phyloP scores from a whole-genome alignment of 768 basidiomycete species.

The Psilocybe cubensis region DNA sequence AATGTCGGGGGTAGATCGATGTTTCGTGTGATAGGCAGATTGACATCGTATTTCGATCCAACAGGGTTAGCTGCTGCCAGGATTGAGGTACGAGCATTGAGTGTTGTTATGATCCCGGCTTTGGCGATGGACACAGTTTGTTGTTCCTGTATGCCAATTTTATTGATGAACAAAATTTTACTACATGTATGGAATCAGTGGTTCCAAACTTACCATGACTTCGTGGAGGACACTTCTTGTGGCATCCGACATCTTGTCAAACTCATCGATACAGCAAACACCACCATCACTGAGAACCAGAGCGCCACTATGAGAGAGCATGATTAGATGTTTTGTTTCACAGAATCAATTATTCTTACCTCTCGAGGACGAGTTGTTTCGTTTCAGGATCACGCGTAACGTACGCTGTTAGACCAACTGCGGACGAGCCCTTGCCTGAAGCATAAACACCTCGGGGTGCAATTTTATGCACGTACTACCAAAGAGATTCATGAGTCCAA shows the following conservation, averaged over 20 bases:
- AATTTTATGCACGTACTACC: constrained; percentile 97
- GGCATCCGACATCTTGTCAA: constrained; percentile 98
- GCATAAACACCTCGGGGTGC: constrained; percentile 98
- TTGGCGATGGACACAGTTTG: constrained; percentile 99
- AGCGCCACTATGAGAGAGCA: constrained; percentile 67
- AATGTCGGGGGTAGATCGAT: constrained; percentile 97
- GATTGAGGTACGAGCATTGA: constrained; percentile 98
- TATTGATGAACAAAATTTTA: neutral
- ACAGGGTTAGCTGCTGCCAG: constrained; percentile 98
- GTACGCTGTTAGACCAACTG: constrained; percentile 98
- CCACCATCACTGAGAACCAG: constrained; percentile 95
- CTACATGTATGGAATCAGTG: no score
- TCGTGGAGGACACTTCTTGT: constrained; percentile 98
- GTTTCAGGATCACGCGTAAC: constrained; percentile 98
- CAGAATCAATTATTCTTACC: constrained; percentile 52
- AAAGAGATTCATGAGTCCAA: neutral
- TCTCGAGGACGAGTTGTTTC: constrained; percentile 96
- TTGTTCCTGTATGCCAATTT: constrained; percentile 72
- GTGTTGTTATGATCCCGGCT: constrained; percentile 97
- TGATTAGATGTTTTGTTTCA: no score
- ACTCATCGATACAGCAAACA: constrained; percentile 98
- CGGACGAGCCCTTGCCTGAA: constrained; percentile 97
- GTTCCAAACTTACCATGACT: constrained; percentile 74
- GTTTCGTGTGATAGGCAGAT: constrained; percentile 91
- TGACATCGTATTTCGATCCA: constrained; percentile 91